Evolutionary conservation across 345 rosid genomes (phyloP).

Genomic region (Eucalyptus paniculata): DNA sequence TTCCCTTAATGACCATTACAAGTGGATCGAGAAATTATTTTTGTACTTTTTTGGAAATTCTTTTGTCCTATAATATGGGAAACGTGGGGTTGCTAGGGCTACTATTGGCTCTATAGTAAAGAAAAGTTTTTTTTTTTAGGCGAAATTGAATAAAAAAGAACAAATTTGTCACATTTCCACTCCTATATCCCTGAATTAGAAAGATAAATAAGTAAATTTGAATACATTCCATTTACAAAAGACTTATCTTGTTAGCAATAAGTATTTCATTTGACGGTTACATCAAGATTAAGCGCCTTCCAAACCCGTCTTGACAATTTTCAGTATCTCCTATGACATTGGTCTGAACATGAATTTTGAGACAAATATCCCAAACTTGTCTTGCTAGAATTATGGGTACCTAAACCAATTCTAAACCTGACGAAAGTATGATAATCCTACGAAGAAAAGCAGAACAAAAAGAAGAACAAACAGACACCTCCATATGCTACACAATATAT

Average conservation of each 20-base stretch:
- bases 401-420: neutral
- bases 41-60: neutral
- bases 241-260: neutral
- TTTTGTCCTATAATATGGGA: neutral
- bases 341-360: neutral
- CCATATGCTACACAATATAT: neutral
- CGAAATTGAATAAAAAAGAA: neutral
- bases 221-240: neutral
- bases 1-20: neutral
- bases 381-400: neutral
- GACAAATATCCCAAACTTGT: neutral
- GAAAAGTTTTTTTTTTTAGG: neutral
- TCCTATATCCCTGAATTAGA: neutral
- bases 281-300: accelerated
- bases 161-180: neutral
- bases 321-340: neutral
- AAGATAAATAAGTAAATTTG: neutral
- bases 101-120: neutral
- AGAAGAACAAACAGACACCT: neutral
- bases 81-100: neutral
- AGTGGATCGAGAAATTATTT: neutral
- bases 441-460: neutral
- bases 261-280: neutral
- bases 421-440: no score
- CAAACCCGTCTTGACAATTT: neutral